Evolutionary conservation across 1,139 yeast genomes (phyloP).

Genomic region (Hyphopichia burtonii): DNA sequence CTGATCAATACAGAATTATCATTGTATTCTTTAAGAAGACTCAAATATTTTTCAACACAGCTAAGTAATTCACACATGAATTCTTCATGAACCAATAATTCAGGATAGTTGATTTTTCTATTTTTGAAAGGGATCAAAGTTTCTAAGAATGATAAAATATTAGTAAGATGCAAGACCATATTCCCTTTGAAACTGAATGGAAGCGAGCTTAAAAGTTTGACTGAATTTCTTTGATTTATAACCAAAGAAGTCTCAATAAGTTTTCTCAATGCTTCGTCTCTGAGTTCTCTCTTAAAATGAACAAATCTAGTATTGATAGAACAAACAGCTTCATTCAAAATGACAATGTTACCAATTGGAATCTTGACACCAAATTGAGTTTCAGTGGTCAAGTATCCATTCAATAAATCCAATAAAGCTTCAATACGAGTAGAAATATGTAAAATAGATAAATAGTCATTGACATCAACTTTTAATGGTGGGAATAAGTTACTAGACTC

Average conservation of each 20-base stretch:
- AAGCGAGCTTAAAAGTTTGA: conserved; percentile 39
- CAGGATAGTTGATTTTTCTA: conserved; percentile 30
- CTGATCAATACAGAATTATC: conserved; percentile 43
- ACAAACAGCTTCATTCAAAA: conserved; percentile 49
- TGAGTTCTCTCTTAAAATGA: conserved; percentile 56
- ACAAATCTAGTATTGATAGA: conserved; percentile 55
- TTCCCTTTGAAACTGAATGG: conserved; percentile 43
- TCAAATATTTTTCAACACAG: conserved; percentile 27
- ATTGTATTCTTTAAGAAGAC: conserved; percentile 28
- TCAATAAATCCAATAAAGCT: conserved; percentile 43
- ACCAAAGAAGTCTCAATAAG: conserved; percentile 41
- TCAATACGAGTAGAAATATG: conserved; percentile 51
- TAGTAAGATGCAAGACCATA: conserved; percentile 47
- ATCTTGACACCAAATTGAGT: conserved; percentile 48
- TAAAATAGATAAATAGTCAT: conserved; percentile 50
- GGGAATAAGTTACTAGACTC: conserved; percentile 33
- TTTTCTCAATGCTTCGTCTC: conserved; percentile 46
- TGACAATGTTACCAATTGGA: conserved; percentile 58
- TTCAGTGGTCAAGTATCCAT: conserved; percentile 43
- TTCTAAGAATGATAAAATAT: conserved; percentile 53
- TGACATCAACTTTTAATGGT: conserved; percentile 55
- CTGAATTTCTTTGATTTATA: conserved; percentile 44
- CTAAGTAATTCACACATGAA: conserved; percentile 28
- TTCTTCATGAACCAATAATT: conserved; percentile 31
- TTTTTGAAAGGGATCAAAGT: conserved; percentile 50